Evolutionary conservation across 2,329 filamentous ascomycete species (phyloP).

Genomic region (Aspergillus glaucus): DNA sequence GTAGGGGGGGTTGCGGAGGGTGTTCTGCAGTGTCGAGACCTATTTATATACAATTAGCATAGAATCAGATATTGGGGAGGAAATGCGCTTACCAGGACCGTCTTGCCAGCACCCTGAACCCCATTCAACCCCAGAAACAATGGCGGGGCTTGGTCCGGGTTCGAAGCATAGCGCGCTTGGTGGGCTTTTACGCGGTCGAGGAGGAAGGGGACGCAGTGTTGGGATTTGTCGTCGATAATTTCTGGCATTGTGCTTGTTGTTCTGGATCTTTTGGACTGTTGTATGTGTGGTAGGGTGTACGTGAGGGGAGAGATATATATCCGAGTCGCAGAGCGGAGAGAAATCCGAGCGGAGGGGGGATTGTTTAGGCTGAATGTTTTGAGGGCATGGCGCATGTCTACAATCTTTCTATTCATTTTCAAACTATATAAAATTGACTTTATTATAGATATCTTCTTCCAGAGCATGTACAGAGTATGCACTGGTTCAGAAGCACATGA

Average conservation of each 20-base stretch:
- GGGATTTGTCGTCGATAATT: constrained; percentile 70
- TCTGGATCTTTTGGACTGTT: background rate
- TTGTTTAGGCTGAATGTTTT: background rate
- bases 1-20: constrained; percentile 53
- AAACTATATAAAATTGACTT: background rate
- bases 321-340: background rate
- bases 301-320: background rate
- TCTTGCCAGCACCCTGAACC: constrained; percentile 88
- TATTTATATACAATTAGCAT: constrained; percentile 13
- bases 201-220: constrained; percentile 72
- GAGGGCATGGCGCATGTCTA: background rate
- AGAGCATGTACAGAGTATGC: too few species aligned
- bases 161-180: constrained; percentile 34
- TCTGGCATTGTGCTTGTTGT: constrained; percentile 34
- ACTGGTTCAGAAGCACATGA: too few species aligned
- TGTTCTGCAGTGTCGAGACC: constrained; percentile 58
- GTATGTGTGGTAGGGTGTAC: background rate
- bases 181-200: constrained; percentile 53
- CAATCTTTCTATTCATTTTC: background rate
- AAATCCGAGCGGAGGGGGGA: background rate
- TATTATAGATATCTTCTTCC: background rate
- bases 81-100: constrained; percentile 60
- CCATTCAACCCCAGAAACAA: constrained; percentile 87
- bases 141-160: constrained; percentile 45
- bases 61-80: background rate